These are phyloP conservation scores for Hericium coralloides DNA, from an alignment of 768 basidiomycete species.

Conservation along the genomic window DNA sequence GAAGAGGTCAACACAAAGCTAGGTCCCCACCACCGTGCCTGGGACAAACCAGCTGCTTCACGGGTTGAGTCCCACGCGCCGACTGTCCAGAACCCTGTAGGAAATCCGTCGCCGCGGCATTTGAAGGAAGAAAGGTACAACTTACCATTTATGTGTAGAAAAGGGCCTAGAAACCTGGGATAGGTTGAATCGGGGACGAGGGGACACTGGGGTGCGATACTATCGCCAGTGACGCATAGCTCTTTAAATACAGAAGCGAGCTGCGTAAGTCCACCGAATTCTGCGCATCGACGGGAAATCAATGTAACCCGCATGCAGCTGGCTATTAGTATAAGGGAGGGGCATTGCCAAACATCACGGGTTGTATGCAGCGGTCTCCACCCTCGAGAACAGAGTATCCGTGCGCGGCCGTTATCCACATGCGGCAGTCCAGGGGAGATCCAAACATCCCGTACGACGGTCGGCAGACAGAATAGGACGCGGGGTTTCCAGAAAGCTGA, in stretches of 20 bases:
- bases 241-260: not conserved
- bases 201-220: not conserved
- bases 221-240: not conserved
- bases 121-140: not conserved
- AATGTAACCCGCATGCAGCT: not conserved
- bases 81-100: not conserved
- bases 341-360: no score
- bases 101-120: not conserved
- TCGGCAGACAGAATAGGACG: not conserved
- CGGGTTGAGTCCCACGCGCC: not conserved
- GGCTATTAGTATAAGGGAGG: not conserved
- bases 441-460: not conserved
- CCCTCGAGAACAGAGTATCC: not conserved
- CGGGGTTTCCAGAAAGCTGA: not conserved
- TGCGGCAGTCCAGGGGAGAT: not conserved
- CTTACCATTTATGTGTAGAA: not conserved
- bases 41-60: no score
- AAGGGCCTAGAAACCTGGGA: not conserved
- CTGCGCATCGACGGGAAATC: not conserved
- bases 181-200: not conserved
- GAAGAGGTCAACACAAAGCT: no score
- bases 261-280: not conserved
- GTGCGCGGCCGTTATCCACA: not conserved
- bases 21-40: no score
- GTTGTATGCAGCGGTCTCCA: not conserved